A percentile compares a stretch with the other conserved stretches of the same genome.
phyloP scores from a whole-genome alignment of 805 yeast species.

The Saturnispora quitensis region DNA sequence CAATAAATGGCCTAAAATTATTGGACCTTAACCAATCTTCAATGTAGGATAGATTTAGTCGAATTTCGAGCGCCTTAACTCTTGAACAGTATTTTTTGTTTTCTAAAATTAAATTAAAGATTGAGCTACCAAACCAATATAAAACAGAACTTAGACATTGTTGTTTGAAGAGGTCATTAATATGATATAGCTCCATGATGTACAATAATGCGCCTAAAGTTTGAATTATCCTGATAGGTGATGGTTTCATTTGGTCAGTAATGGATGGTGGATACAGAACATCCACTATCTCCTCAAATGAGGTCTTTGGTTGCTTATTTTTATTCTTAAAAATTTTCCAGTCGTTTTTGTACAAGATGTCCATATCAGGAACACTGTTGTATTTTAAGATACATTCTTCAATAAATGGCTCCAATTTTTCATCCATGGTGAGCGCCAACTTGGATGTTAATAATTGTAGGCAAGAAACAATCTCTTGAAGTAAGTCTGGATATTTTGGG shows the following conservation, averaged over 20 bases:
- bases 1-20: constrained; percentile 38
- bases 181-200: constrained; percentile 72
- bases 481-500: constrained; percentile 42
- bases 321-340: constrained; percentile 45
- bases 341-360: constrained; percentile 64
- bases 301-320: constrained; percentile 29
- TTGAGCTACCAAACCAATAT: constrained; percentile 61
- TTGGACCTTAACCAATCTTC: constrained; percentile 90
- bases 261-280: constrained; percentile 82
- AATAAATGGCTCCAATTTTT: constrained; percentile 45
- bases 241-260: constrained; percentile 72
- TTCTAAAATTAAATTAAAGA: constrained; percentile 66
- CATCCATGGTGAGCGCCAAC: constrained; percentile 54
- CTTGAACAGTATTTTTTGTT: constrained; percentile 69
- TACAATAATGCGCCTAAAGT: constrained; percentile 82
- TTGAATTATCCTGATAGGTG: constrained; percentile 79
- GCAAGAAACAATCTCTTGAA: constrained; percentile 50
- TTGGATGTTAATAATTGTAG: constrained; percentile 58
- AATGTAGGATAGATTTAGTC: constrained; percentile 74
- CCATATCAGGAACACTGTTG: constrained; percentile 75
- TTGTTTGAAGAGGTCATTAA: constrained; percentile 67
- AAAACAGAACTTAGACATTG: constrained; percentile 73
- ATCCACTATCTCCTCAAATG: constrained; percentile 61
- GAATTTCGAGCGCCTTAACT: constrained; percentile 78
- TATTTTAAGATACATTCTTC: constrained; percentile 67